Conservation (phyloP, 169 alveolate genomes). For the Plasmodium yoelii region DNA sequence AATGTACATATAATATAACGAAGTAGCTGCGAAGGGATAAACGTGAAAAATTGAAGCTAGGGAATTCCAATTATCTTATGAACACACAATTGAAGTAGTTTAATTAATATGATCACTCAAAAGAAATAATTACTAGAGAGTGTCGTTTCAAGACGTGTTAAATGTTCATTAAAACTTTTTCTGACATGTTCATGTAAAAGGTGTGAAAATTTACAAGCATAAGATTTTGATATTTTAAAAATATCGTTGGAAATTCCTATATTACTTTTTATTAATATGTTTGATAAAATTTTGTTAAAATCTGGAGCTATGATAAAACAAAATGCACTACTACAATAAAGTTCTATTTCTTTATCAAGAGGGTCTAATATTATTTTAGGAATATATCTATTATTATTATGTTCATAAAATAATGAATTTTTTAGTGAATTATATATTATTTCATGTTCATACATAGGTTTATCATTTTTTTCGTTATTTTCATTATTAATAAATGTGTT, state of each 20-base stretch:
- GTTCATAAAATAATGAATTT: slow-evolving; percentile 25
- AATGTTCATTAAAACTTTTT: slow-evolving; percentile 20
- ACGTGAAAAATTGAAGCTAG: too few relatives aligned
- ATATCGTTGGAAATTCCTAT: slow-evolving; percentile 42
- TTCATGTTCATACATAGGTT: not conserved
- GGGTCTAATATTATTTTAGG: slow-evolving; percentile 63
- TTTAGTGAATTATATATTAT: not conserved
- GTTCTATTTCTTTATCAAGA: slow-evolving; percentile 39
- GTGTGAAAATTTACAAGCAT: slow-evolving; percentile 37
- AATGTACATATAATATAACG: too few relatives aligned
- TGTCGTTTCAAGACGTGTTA: slow-evolving; percentile 22
- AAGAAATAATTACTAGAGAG: slow-evolving; percentile 30
- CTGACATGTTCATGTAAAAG: slow-evolving; percentile 19
- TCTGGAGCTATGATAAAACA: slow-evolving; percentile 70
- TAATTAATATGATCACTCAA: too few relatives aligned
- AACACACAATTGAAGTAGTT: too few relatives aligned
- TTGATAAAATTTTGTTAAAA: slow-evolving; percentile 41
- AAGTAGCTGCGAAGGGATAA: too few relatives aligned
- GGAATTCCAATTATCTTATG: too few relatives aligned
- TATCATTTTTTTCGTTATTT: not conserved
- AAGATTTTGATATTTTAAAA: slow-evolving; percentile 22
- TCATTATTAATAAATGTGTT: not conserved
- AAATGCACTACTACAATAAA: slow-evolving; percentile 71
- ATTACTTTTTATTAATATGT: slow-evolving; percentile 27
- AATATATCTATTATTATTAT: slow-evolving; percentile 7